phyloP scores from a whole-genome alignment of 331 rosid species.

The Quercus lobata region DNA sequence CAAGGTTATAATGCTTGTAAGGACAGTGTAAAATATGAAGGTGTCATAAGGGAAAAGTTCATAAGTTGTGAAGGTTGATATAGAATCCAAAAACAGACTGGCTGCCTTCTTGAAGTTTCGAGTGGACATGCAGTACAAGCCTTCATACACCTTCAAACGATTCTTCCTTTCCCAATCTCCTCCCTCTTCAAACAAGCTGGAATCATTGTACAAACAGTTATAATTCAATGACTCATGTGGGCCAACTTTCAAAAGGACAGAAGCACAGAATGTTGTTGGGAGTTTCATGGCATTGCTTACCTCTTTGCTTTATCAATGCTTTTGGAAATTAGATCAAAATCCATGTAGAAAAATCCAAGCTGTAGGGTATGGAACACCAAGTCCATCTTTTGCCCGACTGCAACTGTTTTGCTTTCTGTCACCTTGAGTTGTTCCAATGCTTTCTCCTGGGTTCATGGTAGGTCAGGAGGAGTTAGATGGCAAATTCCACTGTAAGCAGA shows the following conservation, averaged over 20 bases:
- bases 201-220: constrained; percentile 23
- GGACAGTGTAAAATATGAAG: constrained; percentile 89
- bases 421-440: constrained; percentile 92
- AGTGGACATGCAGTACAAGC: constrained; percentile 86
- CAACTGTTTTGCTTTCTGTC: constrained; percentile 94
- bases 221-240: constrained; percentile 4
- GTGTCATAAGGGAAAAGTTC: constrained; percentile 87
- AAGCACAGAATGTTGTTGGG: background rate
- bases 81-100: constrained; percentile 81
- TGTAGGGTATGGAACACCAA: constrained; percentile 83
- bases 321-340: constrained; percentile 92
- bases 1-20: constrained; percentile 88
- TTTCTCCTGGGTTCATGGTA: constrained; percentile 57
- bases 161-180: constrained; percentile 99
- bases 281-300: constrained; percentile 32
- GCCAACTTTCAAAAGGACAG: constrained; percentile 9
- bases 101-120: constrained; percentile 95
- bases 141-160: constrained; percentile 88
- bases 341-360: constrained; percentile 95
- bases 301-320: constrained; percentile 94
- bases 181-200: constrained; percentile 97
- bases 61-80: constrained; percentile 91
- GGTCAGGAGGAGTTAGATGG: background rate
- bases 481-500: constrained; percentile 8
- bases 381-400: constrained; percentile 99